These are phyloP conservation scores for Porphyra umbilicalis DNA, from an alignment of 31 red algal species.

Conservation along the genomic window DNA sequence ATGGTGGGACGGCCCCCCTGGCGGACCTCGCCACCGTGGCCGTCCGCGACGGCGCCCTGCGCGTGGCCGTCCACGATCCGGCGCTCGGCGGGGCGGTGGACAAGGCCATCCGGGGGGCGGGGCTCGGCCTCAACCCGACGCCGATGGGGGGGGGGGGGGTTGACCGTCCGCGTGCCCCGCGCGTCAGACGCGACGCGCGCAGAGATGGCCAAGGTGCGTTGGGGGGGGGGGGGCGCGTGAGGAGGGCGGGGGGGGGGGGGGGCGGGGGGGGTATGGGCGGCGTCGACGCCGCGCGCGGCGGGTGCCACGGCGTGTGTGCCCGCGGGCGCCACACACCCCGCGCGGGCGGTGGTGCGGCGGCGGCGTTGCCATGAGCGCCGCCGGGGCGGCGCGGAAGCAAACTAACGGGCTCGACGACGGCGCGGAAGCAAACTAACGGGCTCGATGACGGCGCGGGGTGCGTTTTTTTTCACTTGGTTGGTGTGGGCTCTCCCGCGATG, in stretches of 20 bases:
- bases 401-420: too few relatives aligned
- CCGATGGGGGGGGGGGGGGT: constrained; percentile 10
- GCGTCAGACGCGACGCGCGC: constrained; percentile 26
- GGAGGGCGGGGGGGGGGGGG: not conserved
- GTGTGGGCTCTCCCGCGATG: too few relatives aligned
- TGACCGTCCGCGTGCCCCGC: constrained; percentile 39
- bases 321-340: too few relatives aligned
- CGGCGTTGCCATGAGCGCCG: too few relatives aligned
- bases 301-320: too few relatives aligned
- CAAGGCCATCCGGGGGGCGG: constrained; percentile 65
- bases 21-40: constrained; percentile 67
- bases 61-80: constrained; percentile 66
- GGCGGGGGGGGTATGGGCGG: not conserved
- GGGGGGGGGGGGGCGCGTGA: not conserved
- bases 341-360: too few relatives aligned
- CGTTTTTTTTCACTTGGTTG: not conserved
- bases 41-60: constrained; percentile 54
- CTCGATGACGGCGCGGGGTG: too few relatives aligned
- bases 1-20: constrained; percentile 51
- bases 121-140: constrained; percentile 72
- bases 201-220: constrained; percentile 41
- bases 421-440: too few relatives aligned
- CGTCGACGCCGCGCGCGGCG: too few relatives aligned
- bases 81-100: constrained; percentile 31
- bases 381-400: too few relatives aligned